These are phyloP conservation scores for Oidium heveae DNA, from an alignment of 2,329 filamentous ascomycete species.

Conservation along the genomic window DNA sequence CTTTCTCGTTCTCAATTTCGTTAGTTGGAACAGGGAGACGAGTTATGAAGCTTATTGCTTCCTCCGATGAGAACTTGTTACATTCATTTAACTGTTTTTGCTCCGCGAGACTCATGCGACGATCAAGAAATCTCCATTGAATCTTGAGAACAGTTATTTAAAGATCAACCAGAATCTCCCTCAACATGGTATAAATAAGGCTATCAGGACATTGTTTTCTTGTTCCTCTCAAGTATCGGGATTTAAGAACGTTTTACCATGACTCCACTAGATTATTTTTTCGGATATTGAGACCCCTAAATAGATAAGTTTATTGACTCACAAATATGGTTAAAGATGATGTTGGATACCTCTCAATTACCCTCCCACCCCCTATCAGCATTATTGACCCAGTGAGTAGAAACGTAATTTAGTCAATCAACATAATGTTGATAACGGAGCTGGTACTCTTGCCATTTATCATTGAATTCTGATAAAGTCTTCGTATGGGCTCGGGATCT, in stretches of 20 bases:
- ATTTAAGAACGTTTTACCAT: neutral
- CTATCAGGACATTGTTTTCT: neutral
- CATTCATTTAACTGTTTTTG: neutral
- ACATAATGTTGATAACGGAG: neutral
- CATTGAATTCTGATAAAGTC: neutral
- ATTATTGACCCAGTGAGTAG: neutral
- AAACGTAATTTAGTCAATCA: neutral
- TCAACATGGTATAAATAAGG: neutral
- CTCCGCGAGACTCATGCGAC: neutral
- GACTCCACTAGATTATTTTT: neutral
- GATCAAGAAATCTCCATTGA: neutral
- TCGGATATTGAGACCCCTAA: neutral
- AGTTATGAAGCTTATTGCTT: neutral
- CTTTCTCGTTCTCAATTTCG: neutral
- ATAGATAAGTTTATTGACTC: neutral
- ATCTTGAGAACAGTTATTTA: neutral
- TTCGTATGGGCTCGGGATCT: neutral
- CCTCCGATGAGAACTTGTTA: neutral
- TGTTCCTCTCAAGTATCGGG: neutral
- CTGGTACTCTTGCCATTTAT: neutral
- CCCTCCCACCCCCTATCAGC: neutral
- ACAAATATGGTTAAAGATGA: neutral
- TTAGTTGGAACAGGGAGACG: neutral
- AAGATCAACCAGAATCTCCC: neutral
- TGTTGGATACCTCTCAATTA: neutral